phyloP scores from a whole-genome alignment of 345 rosid genomes.

The Citrus inodora region DNA sequence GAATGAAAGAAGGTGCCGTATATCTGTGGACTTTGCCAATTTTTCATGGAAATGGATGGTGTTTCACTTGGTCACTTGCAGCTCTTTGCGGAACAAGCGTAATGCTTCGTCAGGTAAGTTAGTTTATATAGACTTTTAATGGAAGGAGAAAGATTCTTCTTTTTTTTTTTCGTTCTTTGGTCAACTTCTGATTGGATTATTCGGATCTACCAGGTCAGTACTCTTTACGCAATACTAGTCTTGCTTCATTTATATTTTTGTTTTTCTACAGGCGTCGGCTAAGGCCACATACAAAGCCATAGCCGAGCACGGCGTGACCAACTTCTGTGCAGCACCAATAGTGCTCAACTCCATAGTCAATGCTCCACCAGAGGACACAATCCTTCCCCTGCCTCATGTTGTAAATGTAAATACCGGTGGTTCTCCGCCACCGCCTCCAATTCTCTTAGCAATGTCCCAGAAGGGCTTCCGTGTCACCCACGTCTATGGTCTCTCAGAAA shows the following conservation, averaged over 20 bases:
- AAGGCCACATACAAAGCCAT: slow-evolving; percentile 79
- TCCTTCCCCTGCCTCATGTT: slow-evolving; percentile 76
- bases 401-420: slow-evolving; percentile 91
- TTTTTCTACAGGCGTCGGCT: slow-evolving; percentile 58
- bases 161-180: too few species aligned
- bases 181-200: too few species aligned
- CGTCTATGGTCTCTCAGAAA: slow-evolving; percentile 91
- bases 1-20: slow-evolving; percentile 73
- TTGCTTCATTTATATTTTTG: too few species aligned
- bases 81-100: slow-evolving; percentile 74
- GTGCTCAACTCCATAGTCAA: slow-evolving; percentile 81
- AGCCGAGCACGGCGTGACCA: slow-evolving; percentile 63
- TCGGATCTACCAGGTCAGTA: too few species aligned
- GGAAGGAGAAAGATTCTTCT: too few species aligned
- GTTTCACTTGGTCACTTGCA: slow-evolving; percentile 79
- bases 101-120: slow-evolving; percentile 81
- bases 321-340: slow-evolving; percentile 93
- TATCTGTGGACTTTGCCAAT: slow-evolving; percentile 96
- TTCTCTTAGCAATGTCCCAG: slow-evolving; percentile 65
- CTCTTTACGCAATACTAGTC: too few species aligned
- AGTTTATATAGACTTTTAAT: too few species aligned
- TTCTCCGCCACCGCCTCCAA: slow-evolving; percentile 85
- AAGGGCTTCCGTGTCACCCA: slow-evolving; percentile 80
- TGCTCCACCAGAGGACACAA: slow-evolving; percentile 64
- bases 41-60: slow-evolving; percentile 96